These are phyloP conservation scores for Irpex sp. DNA, from an alignment of 1,284 basidiomycete genomes.

Conservation along the genomic window DNA sequence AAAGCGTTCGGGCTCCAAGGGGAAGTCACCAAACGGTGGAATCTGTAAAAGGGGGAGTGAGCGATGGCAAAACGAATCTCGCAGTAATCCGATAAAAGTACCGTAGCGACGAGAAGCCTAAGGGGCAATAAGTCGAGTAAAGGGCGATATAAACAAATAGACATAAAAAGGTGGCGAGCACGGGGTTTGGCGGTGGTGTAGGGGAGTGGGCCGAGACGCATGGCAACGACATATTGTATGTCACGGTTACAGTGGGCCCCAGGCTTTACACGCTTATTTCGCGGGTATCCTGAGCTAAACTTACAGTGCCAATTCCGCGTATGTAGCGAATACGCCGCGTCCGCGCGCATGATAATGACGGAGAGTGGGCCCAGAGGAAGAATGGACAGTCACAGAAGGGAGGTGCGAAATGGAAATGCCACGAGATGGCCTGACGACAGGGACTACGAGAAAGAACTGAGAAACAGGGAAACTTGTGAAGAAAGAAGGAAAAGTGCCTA, in stretches of 20 bases:
- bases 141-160: background rate
- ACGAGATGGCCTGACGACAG: background rate
- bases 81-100: background rate
- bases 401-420: background rate
- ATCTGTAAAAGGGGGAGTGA: background rate
- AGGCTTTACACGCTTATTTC: background rate
- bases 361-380: background rate
- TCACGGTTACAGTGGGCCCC: too few relatives aligned
- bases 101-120: background rate
- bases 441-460: background rate
- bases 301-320: background rate
- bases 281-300: background rate
- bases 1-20: background rate
- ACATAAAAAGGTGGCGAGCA: background rate
- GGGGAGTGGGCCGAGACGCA: background rate
- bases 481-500: background rate
- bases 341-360: background rate
- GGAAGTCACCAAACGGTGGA: background rate
- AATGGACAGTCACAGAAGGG: too few relatives aligned
- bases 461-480: background rate
- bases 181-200: too few relatives aligned
- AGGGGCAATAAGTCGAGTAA: background rate
- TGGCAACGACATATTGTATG: too few relatives aligned
- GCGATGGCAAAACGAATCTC: background rate
- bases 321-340: background rate